These are phyloP conservation scores for Chaetothyriales sp. DNA, from an alignment of 2,329 filamentous ascomycete genomes.

Conservation along the genomic window DNA sequence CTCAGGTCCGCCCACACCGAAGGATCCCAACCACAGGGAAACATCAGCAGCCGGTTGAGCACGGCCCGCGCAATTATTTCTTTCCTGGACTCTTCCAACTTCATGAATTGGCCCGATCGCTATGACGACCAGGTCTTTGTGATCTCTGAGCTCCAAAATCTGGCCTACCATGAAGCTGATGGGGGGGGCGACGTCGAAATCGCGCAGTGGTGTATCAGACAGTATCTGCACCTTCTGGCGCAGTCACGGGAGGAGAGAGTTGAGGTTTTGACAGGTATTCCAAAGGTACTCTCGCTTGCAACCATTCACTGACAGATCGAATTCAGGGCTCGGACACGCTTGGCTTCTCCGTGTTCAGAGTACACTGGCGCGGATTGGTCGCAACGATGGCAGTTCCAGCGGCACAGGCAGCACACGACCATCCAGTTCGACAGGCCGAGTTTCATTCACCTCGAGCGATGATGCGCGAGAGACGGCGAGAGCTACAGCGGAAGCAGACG, in stretches of 20 bases:
- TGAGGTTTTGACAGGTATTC: conserved; percentile 30
- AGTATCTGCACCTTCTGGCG: conserved; percentile 32
- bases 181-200: conserved; percentile 33
- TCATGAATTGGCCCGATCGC: conserved; percentile 5
- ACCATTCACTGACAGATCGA: conserved; percentile 1
- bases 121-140: conserved; percentile 7
- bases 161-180: conserved; percentile 38
- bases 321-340: conserved; percentile 34
- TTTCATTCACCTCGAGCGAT: conserved; percentile 15
- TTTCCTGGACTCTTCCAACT: conserved; percentile 4
- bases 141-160: conserved; percentile 28
- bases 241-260: conserved; percentile 32
- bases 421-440: conserved; percentile 4
- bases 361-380: conserved; percentile 35
- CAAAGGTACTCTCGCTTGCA: neutral
- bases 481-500: conserved; percentile 24
- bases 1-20: neutral
- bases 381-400: conserved; percentile 26
- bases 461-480: conserved; percentile 21
- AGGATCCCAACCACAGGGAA: neutral
- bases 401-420: conserved; percentile 21
- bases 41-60: neutral
- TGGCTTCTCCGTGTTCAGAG: conserved; percentile 41
- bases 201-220: conserved; percentile 36
- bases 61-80: neutral